phyloP scores from a whole-genome alignment of 768 basidiomycete species.

The Mrakia frigida region DNA sequence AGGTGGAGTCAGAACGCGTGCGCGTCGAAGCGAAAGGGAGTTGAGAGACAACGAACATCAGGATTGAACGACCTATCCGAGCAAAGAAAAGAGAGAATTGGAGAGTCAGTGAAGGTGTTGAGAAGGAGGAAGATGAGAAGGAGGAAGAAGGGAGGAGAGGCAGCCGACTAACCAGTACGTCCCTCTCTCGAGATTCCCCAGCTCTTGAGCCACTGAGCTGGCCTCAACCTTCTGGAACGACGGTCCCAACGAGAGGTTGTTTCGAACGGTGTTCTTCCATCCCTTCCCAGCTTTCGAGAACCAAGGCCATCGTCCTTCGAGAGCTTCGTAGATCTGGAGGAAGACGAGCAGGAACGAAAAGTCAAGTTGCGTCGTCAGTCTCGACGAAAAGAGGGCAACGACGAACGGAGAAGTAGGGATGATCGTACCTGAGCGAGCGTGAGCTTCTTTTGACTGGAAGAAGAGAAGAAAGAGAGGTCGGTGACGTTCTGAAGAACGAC shows the following conservation, averaged over 20 bases:
- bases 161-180: not conserved
- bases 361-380: not conserved
- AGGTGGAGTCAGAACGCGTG: not conserved
- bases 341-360: not conserved
- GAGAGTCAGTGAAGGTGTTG: not conserved
- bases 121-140: not conserved
- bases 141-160: no score
- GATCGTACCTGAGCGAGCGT: not conserved
- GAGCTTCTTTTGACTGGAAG: constrained; percentile 1
- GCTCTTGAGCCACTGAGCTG: not conserved
- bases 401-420: not conserved
- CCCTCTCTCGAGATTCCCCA: not conserved
- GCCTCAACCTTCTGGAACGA: constrained; percentile 1
- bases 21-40: no score
- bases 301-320: constrained; percentile 10
- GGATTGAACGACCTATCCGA: not conserved
- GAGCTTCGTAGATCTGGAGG: constrained; percentile 4
- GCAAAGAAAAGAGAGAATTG: not conserved
- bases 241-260: constrained; percentile 1
- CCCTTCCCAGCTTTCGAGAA: not conserved
- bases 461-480: not conserved
- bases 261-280: constrained; percentile 13
- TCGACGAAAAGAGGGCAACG: not conserved
- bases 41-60: not conserved
- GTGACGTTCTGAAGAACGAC: not conserved